Evolutionary conservation across 2,329 filamentous ascomycete genomes (phyloP).

Genomic region (Penicillium sp.): DNA sequence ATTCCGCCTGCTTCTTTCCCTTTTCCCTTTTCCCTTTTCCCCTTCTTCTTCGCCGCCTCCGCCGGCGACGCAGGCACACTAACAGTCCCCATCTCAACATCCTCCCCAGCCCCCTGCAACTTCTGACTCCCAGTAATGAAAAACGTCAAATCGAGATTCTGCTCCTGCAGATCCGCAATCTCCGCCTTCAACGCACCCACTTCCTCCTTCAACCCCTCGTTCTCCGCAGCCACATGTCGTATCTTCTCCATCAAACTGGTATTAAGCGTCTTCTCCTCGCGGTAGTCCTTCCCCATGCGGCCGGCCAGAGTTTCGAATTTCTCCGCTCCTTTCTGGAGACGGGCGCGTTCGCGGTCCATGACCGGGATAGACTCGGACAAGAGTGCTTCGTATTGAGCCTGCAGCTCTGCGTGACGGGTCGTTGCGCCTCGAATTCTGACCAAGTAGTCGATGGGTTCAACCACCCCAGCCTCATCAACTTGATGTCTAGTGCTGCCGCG

Average conservation of each 20-base stretch:
- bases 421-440: conserved; percentile 45
- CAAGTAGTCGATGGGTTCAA: background rate
- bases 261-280: conserved; percentile 84
- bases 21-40: conserved; percentile 50
- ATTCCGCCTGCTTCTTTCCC: conserved; percentile 17
- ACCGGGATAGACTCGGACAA: conserved; percentile 61
- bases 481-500: background rate
- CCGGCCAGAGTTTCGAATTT: conserved; percentile 77
- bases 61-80: conserved; percentile 59
- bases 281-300: conserved; percentile 72
- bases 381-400: conserved; percentile 57
- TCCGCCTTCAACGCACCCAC: conserved; percentile 66
- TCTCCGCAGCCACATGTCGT: conserved; percentile 64
- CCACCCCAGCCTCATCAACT: background rate
- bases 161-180: conserved; percentile 75
- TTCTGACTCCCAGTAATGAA: conserved; percentile 85
- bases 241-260: conserved; percentile 79
- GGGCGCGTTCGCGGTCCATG: conserved; percentile 72
- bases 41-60: conserved; percentile 48
- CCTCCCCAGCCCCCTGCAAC: conserved; percentile 70
- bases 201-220: conserved; percentile 59
- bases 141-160: conserved; percentile 84
- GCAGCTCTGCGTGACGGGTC: conserved; percentile 57
- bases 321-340: conserved; percentile 67
- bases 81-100: conserved; percentile 72